Base-by-base conservation (phyloP, 2,329 filamentous ascomycete genomes). In the Botrytis pseudocinerea region DNA sequence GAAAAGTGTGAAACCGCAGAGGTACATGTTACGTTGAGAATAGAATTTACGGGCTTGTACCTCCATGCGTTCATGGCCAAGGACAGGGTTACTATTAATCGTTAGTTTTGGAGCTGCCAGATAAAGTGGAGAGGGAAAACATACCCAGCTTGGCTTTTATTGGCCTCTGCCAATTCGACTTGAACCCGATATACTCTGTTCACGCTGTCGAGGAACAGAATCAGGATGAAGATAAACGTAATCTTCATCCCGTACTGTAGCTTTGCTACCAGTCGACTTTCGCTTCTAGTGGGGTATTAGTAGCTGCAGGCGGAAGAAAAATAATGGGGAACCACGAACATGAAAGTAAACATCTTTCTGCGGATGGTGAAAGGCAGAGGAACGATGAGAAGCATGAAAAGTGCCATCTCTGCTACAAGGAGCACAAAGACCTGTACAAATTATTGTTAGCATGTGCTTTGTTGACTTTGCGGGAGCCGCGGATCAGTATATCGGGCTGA, bases 11-110 rank as follows among this genome's bases (percentile, higher is more conserved):
- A 99, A 99, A 79, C 96, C 96, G 84, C 96, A 98, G 75, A 99
- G 94, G 86, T 99, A 99, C 96, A 99, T 99, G 90, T 99, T 99
- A 84, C 96, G 95, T 87, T 99, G 95, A 75, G 95, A 97, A 89
- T 99, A 99, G 88, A 99, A 99, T 86, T 99, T 99, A 88, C 96
- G 94, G 77, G 96, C 95, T 85, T 99, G 96, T 70, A 98, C 95
- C 85, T 99, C 96, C 89, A 97, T 94, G 77, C 96, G 95, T 83
- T 98, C 96, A 82, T 93, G 92, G 76, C 96, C 95, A 80, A 98
- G 90, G 74, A 95, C 90, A 69, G 91, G 89, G 73, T 87, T 86
- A 81, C 92, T 84, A 73, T 84, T 75, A 66, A 16, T 35, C 70
- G 76, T 82, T 76, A 82, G 79, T 68, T 63, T 40, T 57, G 62